Conservation (phyloP, 75 land plant genomes). For the Selaginella moellendorffii region DNA sequence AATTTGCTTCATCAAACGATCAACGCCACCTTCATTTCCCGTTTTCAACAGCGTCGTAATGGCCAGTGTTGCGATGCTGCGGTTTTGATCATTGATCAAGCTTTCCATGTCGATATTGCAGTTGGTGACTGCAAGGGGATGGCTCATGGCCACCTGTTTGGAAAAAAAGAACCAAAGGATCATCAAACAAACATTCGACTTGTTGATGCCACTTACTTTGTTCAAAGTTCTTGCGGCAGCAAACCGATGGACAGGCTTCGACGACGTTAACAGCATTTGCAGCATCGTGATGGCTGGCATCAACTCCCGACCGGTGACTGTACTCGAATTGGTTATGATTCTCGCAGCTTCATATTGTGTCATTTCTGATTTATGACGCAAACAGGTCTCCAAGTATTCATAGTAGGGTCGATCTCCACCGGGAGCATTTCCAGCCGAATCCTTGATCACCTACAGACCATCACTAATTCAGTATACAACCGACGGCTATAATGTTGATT, state of each 20-base stretch:
- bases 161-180: background rate
- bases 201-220: constrained; percentile 85
- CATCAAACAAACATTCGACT: too few relatives aligned
- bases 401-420: constrained; percentile 86
- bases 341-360: constrained; percentile 92
- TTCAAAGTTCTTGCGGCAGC: constrained; percentile 98
- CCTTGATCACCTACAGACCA: constrained; percentile 57
- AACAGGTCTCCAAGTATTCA: constrained; percentile 77
- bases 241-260: constrained; percentile 90
- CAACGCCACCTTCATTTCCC: constrained; percentile 4
- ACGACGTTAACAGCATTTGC: constrained; percentile 84
- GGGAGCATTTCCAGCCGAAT: constrained; percentile 49
- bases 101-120: constrained; percentile 9
- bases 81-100: background rate
- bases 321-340: constrained; percentile 75
- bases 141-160: background rate
- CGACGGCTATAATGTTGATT: background rate
- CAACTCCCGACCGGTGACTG: constrained; percentile 74
- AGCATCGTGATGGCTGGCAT: constrained; percentile 93
- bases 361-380: constrained; percentile 95
- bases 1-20: constrained; percentile 3
- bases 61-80: constrained; percentile 6
- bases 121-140: constrained; percentile 7
- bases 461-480: background rate
- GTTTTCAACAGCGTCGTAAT: constrained; percentile 5